Evolutionary conservation across 1,284 basidiomycete genomes (phyloP), one percentile per base, ranked within the genome.

Genomic region (Microbotryum violaceum): DNA sequence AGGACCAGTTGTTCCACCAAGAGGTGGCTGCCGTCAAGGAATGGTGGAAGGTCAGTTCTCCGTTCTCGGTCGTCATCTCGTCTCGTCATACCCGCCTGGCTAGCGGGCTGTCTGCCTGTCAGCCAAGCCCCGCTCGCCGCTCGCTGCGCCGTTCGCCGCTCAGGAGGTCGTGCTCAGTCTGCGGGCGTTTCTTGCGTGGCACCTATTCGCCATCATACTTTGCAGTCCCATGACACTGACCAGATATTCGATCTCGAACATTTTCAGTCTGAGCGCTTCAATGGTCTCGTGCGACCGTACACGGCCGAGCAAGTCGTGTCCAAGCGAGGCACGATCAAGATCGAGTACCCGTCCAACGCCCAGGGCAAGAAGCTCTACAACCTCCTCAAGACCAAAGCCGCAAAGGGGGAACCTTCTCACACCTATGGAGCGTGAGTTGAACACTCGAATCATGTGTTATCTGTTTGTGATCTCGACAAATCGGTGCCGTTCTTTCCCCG

Each of bases 381-480:
- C 6, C 74, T 85, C 60, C 82, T 94, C 67, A 78, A 80, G 53
- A 78, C 85, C 67, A 88, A 88, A 71, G 85, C 82, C 58, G 82
- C 81, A 74, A 79, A 79, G 58, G 82, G 84, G 31, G 88, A 89
- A 20, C 87, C 88, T 2, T 90, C 88, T 31, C 90, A 92, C 76
- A 94, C 94, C 67, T 98, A 97, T 75, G 94, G 94, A 79, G 93
- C 93, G 89, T 93, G 74, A 83, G 91, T 88, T 16, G 18, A 29
- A 3, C 57, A 31, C 31, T 31, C 31, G 8, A 31, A 10, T 31
- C 8, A 31, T 31, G 9, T 31, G 31, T 10, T 42, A 14, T 42
- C 6, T 42, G 37, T 6, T 5, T 16, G 37, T 42, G 14, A 18
- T 42, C 12, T 42, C 37, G 16, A 14, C 37, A 10, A 42, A 42